Conservation (phyloP, 805 yeast species). For the Myxozyma udenii region DNA sequence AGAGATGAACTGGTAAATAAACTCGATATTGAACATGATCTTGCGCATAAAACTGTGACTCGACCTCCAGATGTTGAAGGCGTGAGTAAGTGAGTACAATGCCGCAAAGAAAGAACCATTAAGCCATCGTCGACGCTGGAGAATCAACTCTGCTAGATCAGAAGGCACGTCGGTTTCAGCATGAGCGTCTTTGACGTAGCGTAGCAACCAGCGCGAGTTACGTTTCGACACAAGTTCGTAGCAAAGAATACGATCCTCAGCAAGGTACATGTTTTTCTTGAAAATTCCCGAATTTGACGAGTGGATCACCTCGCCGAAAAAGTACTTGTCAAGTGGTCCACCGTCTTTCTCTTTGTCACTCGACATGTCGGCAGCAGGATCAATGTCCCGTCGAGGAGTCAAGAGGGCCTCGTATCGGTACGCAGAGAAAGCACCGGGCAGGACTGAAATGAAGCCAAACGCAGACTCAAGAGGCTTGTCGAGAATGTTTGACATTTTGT, state of each 20-base stretch:
- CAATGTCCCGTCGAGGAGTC: not conserved
- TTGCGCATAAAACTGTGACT: constrained; percentile 81
- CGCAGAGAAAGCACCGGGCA: constrained; percentile 97
- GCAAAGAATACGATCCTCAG: constrained; percentile 94
- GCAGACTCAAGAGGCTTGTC: constrained; percentile 95
- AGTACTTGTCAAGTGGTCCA: constrained; percentile 82
- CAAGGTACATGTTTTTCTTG: constrained; percentile 93
- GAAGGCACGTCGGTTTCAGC: constrained; percentile 98
- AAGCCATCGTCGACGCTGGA: constrained; percentile 97
- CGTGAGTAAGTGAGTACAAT: constrained; percentile 78
- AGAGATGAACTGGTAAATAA: constrained; percentile 78
- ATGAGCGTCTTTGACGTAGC: constrained; percentile 80
- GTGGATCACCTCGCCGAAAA: constrained; percentile 83
- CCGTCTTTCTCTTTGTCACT: constrained; percentile 53
- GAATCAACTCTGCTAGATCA: constrained; percentile 61
- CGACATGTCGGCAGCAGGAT: not conserved
- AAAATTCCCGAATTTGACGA: constrained; percentile 73
- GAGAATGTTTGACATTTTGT: constrained; percentile 68
- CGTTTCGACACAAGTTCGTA: constrained; percentile 90
- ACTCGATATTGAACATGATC: constrained; percentile 78
- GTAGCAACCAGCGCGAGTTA: constrained; percentile 67
- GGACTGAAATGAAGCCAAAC: constrained; percentile 89
- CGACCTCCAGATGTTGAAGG: constrained; percentile 83
- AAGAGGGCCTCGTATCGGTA: constrained; percentile 70
- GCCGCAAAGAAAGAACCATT: constrained; percentile 99